Evolutionary conservation across 192 early-diverging fungal genomes (phyloP).

Genomic region (Borealophlyctis nickersoniae): DNA sequence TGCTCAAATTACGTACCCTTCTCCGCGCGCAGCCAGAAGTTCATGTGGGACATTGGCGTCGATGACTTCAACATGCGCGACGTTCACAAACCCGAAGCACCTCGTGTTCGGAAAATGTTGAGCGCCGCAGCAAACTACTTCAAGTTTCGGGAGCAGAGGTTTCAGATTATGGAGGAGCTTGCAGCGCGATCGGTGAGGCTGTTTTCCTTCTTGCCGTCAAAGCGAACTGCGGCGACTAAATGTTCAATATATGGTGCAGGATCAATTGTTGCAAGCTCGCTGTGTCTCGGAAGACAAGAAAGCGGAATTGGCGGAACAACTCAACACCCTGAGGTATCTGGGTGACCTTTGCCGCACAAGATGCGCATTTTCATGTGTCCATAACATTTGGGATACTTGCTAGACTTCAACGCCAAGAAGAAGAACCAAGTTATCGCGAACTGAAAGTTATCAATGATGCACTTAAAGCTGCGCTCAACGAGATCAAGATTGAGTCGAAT

Average conservation of each 20-base stretch:
- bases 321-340: conserved; percentile 50
- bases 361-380: background rate
- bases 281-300: conserved; percentile 36
- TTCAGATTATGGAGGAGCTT: conserved; percentile 63
- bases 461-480: conserved; percentile 54
- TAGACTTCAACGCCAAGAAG: conserved; percentile 51
- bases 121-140: conserved; percentile 86
- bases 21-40: conserved; percentile 55
- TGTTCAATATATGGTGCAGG: background rate
- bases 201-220: no score
- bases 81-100: conserved; percentile 73
- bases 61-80: conserved; percentile 76
- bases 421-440: conserved; percentile 48
- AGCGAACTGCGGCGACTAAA: no score
- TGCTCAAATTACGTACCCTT: no score
- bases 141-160: conserved; percentile 80
- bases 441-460: conserved; percentile 50
- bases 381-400: no score
- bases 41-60: conserved; percentile 70
- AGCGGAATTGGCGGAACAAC: conserved; percentile 51
- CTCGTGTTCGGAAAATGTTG: conserved; percentile 64
- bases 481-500: conserved; percentile 41
- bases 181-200: conserved; percentile 53
- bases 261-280: background rate
- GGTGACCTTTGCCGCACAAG: no score